Percentiles rank a stretch among this genome's conserved stretches.
phyloP scores from a whole-genome alignment of 2,329 filamentous ascomycete species.

The Blastomyces emzantsi region DNA sequence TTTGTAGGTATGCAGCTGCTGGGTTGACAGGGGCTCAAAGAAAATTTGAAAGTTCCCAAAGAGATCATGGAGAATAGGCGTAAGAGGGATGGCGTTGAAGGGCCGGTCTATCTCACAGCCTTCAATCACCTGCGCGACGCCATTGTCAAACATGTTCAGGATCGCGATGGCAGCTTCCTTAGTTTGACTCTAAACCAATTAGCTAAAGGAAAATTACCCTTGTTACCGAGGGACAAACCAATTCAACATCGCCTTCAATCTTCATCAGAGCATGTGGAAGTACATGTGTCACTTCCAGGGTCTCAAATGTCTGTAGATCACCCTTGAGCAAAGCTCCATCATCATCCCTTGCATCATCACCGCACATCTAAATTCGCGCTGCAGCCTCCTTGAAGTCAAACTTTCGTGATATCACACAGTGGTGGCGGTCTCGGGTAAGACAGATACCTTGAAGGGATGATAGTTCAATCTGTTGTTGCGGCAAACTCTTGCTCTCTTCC shows the following conservation, averaged over 20 bases:
- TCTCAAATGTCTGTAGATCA: slow-evolving; percentile 1
- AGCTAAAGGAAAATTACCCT: background rate
- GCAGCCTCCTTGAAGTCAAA: slow-evolving; percentile 15
- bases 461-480: slow-evolving; percentile 13
- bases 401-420: slow-evolving; percentile 15
- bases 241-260: slow-evolving; percentile 5
- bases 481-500: slow-evolving; percentile 4
- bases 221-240: slow-evolving; percentile 11
- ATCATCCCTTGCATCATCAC: slow-evolving; percentile 14
- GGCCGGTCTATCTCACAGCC: slow-evolving; percentile 34
- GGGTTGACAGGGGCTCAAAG: slow-evolving; percentile 8
- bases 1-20: slow-evolving; percentile 21
- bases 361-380: slow-evolving; percentile 10
- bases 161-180: slow-evolving; percentile 29
- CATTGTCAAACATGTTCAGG: slow-evolving; percentile 37
- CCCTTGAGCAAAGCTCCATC: slow-evolving; percentile 12
- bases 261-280: slow-evolving; percentile 17
- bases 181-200: slow-evolving; percentile 16
- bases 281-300: slow-evolving; percentile 17
- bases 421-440: slow-evolving; percentile 16
- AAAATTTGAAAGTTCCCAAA: slow-evolving; percentile 22
- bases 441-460: slow-evolving; percentile 13
- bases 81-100: slow-evolving; percentile 33
- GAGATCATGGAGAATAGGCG: slow-evolving; percentile 19
- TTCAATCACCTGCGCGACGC: slow-evolving; percentile 29